Conservation (phyloP, 2,329 filamentous ascomycete genomes). For the Stagonosporopsis vannaccii region DNA sequence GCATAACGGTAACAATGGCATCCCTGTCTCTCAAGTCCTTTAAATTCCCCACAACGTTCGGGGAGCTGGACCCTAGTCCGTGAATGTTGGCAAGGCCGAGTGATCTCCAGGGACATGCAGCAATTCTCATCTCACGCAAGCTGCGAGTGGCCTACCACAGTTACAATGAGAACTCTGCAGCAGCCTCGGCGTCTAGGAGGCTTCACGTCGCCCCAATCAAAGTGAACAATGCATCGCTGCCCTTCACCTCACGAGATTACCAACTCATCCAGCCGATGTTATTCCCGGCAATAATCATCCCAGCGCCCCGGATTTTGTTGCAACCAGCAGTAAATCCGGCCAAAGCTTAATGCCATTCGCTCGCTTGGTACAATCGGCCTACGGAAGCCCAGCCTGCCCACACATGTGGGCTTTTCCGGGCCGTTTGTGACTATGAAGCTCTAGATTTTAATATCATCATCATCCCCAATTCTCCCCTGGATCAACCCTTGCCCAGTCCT, state of each 20-base stretch:
- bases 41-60: constrained; percentile 1
- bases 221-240: background rate
- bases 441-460: constrained; percentile 16
- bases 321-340: constrained; percentile 10
- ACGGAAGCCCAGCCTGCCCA: constrained; percentile 4
- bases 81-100: background rate
- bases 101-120: constrained; percentile 11
- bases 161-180: background rate
- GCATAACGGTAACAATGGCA: background rate
- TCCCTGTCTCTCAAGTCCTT: background rate
- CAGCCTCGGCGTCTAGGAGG: background rate
- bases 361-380: constrained; percentile 12
- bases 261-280: constrained; percentile 6
- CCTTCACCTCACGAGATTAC: background rate
- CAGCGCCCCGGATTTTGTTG: constrained; percentile 4
- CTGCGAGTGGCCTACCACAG: background rate
- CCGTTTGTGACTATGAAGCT: constrained; percentile 10
- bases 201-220: background rate
- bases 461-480: background rate
- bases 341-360: constrained; percentile 11
- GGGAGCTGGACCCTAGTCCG: constrained; percentile 6
- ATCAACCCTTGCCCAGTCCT: constrained; percentile 4
- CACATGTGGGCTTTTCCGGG: constrained; percentile 8
- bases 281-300: constrained; percentile 15
- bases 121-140: background rate